Base-by-base conservation (phyloP, 257 asterid species). In the Salvia splendens region DNA sequence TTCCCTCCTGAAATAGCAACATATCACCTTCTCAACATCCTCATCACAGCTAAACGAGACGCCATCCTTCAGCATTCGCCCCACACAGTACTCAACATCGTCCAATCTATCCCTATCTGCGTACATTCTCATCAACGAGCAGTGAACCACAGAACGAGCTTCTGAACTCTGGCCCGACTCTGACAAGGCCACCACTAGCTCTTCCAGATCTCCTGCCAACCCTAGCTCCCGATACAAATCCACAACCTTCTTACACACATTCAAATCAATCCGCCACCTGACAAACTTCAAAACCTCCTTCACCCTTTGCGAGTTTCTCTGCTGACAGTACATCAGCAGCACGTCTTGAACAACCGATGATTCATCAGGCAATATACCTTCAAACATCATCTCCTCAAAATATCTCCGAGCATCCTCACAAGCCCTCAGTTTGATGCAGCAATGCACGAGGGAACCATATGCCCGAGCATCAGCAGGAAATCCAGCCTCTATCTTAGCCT, bases 1-100 rank as follows among this genome's bases (percentile, higher is more conserved):
- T 38, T 75, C 82, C 70, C 56, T 63, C 75, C 81, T 78, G 53
- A 81, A 84, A 70, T 82, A 81, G 28, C 74, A 78, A 58, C 82
- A 78, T 8, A 84, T 75, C 5, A 75, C 79, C 79, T 75, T 81
- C n/a, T 82, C 81, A 65, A 84, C 83, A 71, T 82, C 90, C 56
- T 82, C 78, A 0, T 76, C 54, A 32, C 65, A 64, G 54, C 73
- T 57, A 69, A 84, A 84, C 16, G 84, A 61, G 60, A 72, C 20
- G 5, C 81, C 81, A 20, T 40, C 33, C 48, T 75, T 78, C 24
- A 73, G 38, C 85, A 80, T 83, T 54, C 81, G 59, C 58, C 81
- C 84, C 2, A 81, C 82, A 1, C 76, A 55, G 59, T 70, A 81
- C 74, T 84, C 89, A 2, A 80, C 89, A 15, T 81, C 85, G 50